Conservation (phyloP, 176 grass and related monocot species). For the Carex pumila region DNA sequence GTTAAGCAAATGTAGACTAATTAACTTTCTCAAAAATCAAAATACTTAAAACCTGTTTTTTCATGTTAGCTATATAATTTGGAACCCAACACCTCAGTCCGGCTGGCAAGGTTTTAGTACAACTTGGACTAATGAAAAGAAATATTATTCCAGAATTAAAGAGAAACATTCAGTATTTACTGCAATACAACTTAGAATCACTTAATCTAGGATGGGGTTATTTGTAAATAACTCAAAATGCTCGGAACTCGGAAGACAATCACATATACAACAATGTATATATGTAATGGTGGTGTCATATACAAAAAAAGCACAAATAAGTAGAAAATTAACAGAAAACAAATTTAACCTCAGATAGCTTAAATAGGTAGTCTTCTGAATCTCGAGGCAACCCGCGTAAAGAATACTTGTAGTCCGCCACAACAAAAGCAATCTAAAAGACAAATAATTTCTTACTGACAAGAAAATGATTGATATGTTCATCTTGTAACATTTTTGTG, state of each 20-base stretch:
- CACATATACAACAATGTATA: neutral
- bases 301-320: neutral
- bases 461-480: neutral
- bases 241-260: neutral
- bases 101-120: neutral
- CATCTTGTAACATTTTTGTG: neutral
- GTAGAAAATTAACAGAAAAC: neutral
- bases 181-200: neutral
- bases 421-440: conserved; percentile 61
- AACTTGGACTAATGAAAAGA: neutral
- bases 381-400: conserved; percentile 34
- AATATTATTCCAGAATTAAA: neutral
- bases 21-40: neutral
- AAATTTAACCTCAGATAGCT: conserved; percentile 59
- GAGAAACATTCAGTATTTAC: neutral
- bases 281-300: neutral
- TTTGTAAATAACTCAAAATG: neutral
- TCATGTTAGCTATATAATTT: no score
- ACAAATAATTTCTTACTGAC: neutral
- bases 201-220: neutral
- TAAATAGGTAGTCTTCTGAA: conserved; percentile 45
- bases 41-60: no score
- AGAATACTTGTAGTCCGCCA: conserved; percentile 77
- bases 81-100: neutral
- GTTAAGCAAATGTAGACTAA: neutral